Percentiles rank a stretch among this genome's conserved stretches.
phyloP scores from a whole-genome alignment of 352 stramenopile genomes.

The Discostella stelligera region DNA sequence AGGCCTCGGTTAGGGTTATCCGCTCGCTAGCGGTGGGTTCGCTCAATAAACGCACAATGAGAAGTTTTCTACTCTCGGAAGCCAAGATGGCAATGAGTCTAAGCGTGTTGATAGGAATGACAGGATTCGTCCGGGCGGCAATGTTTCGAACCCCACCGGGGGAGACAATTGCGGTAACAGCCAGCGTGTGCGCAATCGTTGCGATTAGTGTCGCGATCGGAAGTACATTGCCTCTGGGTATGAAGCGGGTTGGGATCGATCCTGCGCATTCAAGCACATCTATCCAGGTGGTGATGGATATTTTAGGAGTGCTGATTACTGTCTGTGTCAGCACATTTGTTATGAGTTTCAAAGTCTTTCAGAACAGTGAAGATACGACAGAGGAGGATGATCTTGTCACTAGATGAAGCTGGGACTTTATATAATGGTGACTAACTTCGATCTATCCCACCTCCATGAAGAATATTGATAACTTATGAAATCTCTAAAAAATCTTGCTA shows the following conservation, averaged over 20 bases:
- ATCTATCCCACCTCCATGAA: neutral
- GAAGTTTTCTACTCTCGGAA: constrained; percentile 59
- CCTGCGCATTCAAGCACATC: constrained; percentile 76
- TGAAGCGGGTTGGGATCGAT: constrained; percentile 69
- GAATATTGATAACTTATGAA: neutral
- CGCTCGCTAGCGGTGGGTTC: constrained; percentile 69
- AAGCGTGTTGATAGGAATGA: constrained; percentile 53
- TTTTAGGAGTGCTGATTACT: constrained; percentile 70
- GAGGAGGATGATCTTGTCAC: neutral
- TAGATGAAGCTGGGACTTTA: neutral
- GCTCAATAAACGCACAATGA: constrained; percentile 47
- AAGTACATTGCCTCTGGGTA: constrained; percentile 59
- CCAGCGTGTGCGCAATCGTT: constrained; percentile 67
- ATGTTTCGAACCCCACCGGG: constrained; percentile 54
- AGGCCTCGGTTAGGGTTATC: constrained; percentile 77
- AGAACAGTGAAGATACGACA: neutral
- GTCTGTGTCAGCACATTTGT: constrained; percentile 44
- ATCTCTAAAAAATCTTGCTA: no score
- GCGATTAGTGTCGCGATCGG: constrained; percentile 66
- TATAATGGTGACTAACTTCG: neutral
- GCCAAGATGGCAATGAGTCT: constrained; percentile 53
- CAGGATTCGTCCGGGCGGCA: constrained; percentile 59
- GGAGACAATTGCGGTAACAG: constrained; percentile 72
- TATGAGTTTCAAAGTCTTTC: constrained; percentile 30
- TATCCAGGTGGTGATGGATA: constrained; percentile 83